Evolutionary conservation across 495 filamentous ascomycete species (phyloP), one percentile per base, ranked within the genome.

Genomic region (Trichoderma gamsii): DNA sequence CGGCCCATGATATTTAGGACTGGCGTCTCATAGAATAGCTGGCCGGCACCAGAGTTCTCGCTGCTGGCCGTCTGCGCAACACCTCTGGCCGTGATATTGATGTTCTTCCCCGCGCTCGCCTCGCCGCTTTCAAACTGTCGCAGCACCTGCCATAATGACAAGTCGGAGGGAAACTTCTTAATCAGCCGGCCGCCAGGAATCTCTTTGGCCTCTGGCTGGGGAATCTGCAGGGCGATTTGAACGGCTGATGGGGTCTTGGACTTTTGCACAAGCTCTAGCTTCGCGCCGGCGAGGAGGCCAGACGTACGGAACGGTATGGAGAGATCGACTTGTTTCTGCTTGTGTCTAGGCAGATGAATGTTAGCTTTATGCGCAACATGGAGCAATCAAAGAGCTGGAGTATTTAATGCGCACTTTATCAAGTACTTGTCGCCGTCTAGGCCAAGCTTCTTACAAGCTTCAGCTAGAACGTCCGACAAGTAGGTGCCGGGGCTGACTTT

Each of bases 191-290:
- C 81, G 68, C 83, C 87, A 12, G 80, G 80, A 13, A 79, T 79
- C 56, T 73, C 75, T 64, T 77, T 80, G 6, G 84, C 84, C 73
- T 91, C 90, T 5, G 84, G 83, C 29, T 87, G 82, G 32, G 90
- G 89, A 15, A 96, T 80, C 73, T 96, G 91, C 23, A 99, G 82
- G 6, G 91, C 92, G 27, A 98, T 88, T 27, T 88, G 90, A 66
- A 99, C 88, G 41, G 90, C 88, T 13, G 92, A 88, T 2, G 93
- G 89, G 0, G 92, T 92, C 63, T 87, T 89, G 38, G 92, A 94
- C 66, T 87, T 84, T 69, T 89, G 86, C n/a, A 97, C 88, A 63
- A 98, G 89, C 71, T 99, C 93, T 25, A 99, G 84, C 71, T 96
- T 97, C 32, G 95, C 93, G 38, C 95, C 95, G 18, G 92, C 85